These are phyloP conservation scores for Suillus ampliporus DNA, from an alignment of 768 basidiomycete genomes.

Conservation along the genomic window DNA sequence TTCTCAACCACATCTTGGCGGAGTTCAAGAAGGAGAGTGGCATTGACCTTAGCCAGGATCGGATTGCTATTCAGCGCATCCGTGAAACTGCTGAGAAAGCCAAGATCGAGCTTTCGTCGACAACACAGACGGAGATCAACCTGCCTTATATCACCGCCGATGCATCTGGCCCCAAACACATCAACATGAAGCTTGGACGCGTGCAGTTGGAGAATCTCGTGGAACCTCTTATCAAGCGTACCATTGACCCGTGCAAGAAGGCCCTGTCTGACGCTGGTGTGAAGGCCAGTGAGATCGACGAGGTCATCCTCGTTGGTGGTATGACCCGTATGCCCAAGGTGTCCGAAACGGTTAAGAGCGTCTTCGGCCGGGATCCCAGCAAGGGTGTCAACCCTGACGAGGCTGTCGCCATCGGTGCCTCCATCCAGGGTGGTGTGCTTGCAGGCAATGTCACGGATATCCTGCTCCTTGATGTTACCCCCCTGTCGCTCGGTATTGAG, in stretches of 20 bases:
- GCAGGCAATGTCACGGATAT: constrained; percentile 97
- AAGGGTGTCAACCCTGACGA: constrained; percentile 99
- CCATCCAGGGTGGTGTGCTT: constrained; percentile 97
- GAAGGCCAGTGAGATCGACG: constrained; percentile 91
- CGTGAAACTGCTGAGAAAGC: constrained; percentile 99
- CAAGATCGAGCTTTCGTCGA: constrained; percentile 96
- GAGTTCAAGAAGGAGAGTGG: constrained; percentile 96
- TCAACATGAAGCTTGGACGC: constrained; percentile 89
- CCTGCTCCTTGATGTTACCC: constrained; percentile 93
- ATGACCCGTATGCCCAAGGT: constrained; percentile 99
- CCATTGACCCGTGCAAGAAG: constrained; percentile 97
- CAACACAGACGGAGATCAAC: constrained; percentile 95
- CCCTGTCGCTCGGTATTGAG: constrained; percentile 93
- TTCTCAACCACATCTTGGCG: constrained; percentile 83
- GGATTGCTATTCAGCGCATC: constrained; percentile 98
- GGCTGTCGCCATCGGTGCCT: constrained; percentile 97
- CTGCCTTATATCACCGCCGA: constrained; percentile 98
- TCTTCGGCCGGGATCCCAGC: constrained; percentile 96
- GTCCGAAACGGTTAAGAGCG: constrained; percentile 80
- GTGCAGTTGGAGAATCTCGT: constrained; percentile 92
- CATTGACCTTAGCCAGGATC: constrained; percentile 80
- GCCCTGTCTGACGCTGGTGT: constrained; percentile 92
- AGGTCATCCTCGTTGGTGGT: constrained; percentile 98
- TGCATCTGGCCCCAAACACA: constrained; percentile 94
- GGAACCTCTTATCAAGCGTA: constrained; percentile 80